Base-by-base conservation (phyloP, 2,329 filamentous ascomycete species). In the Neofusicoccum umdonicola region DNA sequence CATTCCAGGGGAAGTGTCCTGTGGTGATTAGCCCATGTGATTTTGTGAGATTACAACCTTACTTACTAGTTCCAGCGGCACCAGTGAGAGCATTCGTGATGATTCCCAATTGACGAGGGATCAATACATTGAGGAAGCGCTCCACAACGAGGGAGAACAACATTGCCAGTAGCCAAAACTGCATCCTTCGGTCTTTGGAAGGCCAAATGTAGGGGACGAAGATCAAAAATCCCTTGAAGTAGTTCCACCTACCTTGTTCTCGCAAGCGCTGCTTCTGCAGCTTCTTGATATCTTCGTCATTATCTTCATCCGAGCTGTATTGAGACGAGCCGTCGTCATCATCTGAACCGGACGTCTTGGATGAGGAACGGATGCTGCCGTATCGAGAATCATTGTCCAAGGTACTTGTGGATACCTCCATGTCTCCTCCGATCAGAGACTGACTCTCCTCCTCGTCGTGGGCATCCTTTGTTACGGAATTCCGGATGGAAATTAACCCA, bases 151-250 rank as follows among this genome's bases (percentile, higher is more conserved):
- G 79, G 67, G 88, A 90, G 3, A 89, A 48, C 0, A 83, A 83
- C 57, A 93, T 87, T 3, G 88, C 82, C 4, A 84, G 77, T 31
- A 88, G 85, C 60, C 87, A 86, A 34, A 89, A 72, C 71, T 93
- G 90, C 11, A 93, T 82, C 8, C 77, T 72, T 31, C 80, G 81
- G 69, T 88, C 84, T 41, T 86, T 83, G 52, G 86, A 82, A 1
- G 91, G 91, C 87, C 89, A 92, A 37, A 94, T 80, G 71, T 91
- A 90, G 0, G 90, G 90, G 39, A 92, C 81, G 72, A 94, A 88
- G 42, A 92, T 72, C 71, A 78, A 80, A 78, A 91, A 93, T 15
- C 88, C 85, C 72, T 88, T 90, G 19, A 87, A 80, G 71, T 93
- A 93, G 57, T 85, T 83, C 69, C 90, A 83, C 89, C 89, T 92